A percentile compares a stretch with the other conserved stretches of the same genome.
Conservation (phyloP, 208 protist species). For the Crithidia thermophila region DNA sequence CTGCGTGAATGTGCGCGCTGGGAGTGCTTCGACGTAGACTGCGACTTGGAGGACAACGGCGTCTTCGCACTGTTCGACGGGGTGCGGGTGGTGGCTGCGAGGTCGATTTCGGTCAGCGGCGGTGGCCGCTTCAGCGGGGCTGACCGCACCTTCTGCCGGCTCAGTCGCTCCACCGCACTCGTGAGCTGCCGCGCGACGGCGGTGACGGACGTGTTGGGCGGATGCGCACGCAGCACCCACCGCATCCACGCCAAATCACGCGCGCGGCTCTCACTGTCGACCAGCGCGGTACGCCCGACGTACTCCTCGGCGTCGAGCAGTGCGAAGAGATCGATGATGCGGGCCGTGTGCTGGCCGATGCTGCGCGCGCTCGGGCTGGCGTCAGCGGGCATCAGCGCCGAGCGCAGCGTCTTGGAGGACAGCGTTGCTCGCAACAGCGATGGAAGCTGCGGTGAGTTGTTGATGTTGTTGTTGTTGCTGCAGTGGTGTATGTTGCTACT, state of each 20-base stretch:
- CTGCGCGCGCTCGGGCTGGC: neutral
- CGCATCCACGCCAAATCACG: slow-evolving; percentile 17
- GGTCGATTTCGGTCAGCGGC: slow-evolving; percentile 2
- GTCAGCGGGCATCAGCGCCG: neutral
- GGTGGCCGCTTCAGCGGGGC: neutral
- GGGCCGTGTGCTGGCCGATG: neutral
- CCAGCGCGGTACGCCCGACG: neutral
- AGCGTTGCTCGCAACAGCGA: neutral
- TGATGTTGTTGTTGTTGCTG: too few species aligned
- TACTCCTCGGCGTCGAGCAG: slow-evolving; percentile 6
- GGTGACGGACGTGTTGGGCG: slow-evolving; percentile 1
- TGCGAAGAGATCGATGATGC: neutral
- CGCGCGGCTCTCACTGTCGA: slow-evolving; percentile 4
- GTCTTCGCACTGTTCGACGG: neutral
- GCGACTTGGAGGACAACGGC: neutral
- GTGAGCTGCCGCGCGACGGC: neutral
- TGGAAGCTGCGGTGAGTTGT: neutral
- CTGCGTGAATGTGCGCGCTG: too few species aligned
- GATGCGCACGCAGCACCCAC: slow-evolving; percentile 11
- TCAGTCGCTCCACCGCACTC: neutral
- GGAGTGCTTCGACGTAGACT: neutral
- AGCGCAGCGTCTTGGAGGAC: neutral
- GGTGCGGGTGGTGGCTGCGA: neutral
- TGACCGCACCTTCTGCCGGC: neutral
- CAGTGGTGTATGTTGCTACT: too few species aligned